Evolutionary conservation across 2,329 filamentous ascomycete genomes (phyloP), one percentile per base, ranked within the genome.

Genomic region (Cyphellophora attinorum): DNA sequence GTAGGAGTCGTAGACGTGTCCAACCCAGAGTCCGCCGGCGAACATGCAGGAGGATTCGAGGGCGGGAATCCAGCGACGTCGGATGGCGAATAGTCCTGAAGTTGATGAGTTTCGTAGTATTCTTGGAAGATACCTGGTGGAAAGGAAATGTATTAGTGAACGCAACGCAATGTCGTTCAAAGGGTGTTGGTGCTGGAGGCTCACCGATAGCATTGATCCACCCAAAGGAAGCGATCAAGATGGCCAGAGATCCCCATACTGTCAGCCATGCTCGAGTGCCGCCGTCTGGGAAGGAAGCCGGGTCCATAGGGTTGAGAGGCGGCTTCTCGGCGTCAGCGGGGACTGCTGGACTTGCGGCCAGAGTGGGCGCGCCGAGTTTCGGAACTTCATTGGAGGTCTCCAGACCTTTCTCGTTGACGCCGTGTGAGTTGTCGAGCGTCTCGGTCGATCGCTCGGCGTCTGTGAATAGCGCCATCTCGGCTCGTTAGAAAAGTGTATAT

Each of bases 1-100:
- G 37, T 74, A 72, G 39, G 62, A 71, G 47, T 84, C 80, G 34
- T 74, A 50, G 33, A 73, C 55, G 2, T 62, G 62, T 13, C 47
- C 47, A 8, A 50, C 40, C 37, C 52, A 44, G 2, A 51, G 41
- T 6, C 51, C 51, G 11, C 42, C 42, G 5, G 43, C 39, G 34
- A 47, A 50, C 48, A 53, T 65, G 45, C 67, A 53, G 41, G 64
- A 67, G 6, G 59, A 54, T 34, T 66, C 67, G 5, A 76, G 50
- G 1, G 70, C 72, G 0, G 70, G 64, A 29, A 78, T 76, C 74
- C 74, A 79, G 11, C 60, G 11, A 79, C 60, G 0, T 68, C 68
- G 35, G 68, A 71, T 1, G 69, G 49, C 0, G 70, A 67, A 41
- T 72, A 70, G 2, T 59, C 33, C 6, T 47, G 51, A 2, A 78